phyloP scores from a whole-genome alignment of 129 eudicot species.

The Sambucus nigra region DNA sequence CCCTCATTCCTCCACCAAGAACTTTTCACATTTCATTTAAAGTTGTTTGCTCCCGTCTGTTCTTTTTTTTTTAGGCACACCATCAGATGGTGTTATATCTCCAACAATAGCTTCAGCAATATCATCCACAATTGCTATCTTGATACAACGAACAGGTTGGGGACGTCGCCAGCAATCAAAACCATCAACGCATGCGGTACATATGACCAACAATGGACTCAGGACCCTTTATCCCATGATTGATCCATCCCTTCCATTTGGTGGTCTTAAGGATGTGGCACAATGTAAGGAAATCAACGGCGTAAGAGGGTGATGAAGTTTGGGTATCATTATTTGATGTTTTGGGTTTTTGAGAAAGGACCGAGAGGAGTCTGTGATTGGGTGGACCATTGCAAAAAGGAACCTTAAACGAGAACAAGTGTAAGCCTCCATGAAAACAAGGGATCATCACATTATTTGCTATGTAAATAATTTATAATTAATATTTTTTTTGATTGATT shows the following conservation, averaged over 20 bases:
- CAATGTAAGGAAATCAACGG: slow-evolving; percentile 78
- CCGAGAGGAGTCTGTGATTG: slow-evolving; percentile 25
- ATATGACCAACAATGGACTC: slow-evolving; percentile 95
- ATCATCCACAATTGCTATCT: slow-evolving; percentile 96
- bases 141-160: slow-evolving; percentile 86
- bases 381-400: slow-evolving; percentile 27
- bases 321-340: slow-evolving; percentile 16
- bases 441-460: no score
- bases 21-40: no score
- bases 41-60: no score
- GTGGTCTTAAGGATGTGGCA: slow-evolving; percentile 87
- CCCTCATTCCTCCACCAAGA: no score
- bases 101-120: slow-evolving; percentile 97
- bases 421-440: slow-evolving; percentile 27
- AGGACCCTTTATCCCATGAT: slow-evolving; percentile 79
- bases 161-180: slow-evolving; percentile 66
- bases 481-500: no score
- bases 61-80: no score
- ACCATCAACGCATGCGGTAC: slow-evolving; percentile 91
- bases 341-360: slow-evolving; percentile 36
- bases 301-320: slow-evolving; percentile 33
- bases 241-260: slow-evolving; percentile 89
- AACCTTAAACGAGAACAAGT: slow-evolving; percentile 25
- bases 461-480: no score
- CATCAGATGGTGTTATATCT: no score